phyloP scores from a whole-genome alignment of 768 basidiomycete species.

The Serendipita sp. region DNA sequence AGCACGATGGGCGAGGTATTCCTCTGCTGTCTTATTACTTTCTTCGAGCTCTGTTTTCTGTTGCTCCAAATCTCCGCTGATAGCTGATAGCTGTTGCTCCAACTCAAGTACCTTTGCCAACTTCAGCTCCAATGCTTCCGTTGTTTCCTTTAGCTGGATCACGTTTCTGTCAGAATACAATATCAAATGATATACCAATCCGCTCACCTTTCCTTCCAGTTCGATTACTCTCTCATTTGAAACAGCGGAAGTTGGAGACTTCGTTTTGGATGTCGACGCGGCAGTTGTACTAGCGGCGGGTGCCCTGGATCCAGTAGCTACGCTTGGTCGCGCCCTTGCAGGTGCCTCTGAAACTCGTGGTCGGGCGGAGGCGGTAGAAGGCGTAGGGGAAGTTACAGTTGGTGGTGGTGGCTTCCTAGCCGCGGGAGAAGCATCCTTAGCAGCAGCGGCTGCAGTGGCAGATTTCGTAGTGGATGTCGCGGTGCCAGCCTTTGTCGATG shows the following conservation, averaged over 20 bases:
- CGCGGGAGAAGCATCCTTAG: neutral
- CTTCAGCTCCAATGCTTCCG: constrained; percentile 25
- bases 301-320: neutral
- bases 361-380: neutral
- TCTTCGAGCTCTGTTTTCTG: constrained; percentile 27
- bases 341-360: constrained; percentile 2
- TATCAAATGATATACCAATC: neutral
- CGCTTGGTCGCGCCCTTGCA: neutral
- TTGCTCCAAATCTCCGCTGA: constrained; percentile 12
- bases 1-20: neutral
- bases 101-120: neutral
- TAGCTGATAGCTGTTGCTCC: constrained; percentile 9
- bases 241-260: constrained; percentile 38
- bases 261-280: constrained; percentile 29
- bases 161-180: neutral
- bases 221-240: constrained; percentile 29
- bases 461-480: neutral
- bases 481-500: neutral
- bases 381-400: neutral
- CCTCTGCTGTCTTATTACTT: constrained; percentile 34
- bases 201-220: constrained; percentile 31
- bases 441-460: constrained; percentile 5
- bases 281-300: neutral
- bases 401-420: neutral
- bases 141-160: neutral